Percentiles rank a stretch among this genome's conserved stretches.
phyloP scores from a whole-genome alignment of 163 green algal genomes.

The Chlorella variabilis region DNA sequence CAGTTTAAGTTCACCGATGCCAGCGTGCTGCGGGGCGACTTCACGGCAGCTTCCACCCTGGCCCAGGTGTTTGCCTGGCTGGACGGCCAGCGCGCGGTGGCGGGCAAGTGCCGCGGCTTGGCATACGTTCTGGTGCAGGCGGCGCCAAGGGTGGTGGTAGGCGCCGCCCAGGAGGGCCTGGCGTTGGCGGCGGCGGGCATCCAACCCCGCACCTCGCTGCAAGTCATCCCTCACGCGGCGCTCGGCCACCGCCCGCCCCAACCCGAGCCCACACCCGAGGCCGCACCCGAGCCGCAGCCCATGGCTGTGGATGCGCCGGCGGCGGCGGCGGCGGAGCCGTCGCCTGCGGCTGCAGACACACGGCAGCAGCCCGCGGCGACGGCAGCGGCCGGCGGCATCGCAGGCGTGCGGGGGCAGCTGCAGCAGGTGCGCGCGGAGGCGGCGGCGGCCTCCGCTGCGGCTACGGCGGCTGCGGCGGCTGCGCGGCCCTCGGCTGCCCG shows the following conservation, averaged over 20 bases:
- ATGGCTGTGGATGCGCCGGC: no score
- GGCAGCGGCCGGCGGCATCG: neutral
- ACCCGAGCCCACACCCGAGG: neutral
- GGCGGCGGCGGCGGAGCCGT: neutral
- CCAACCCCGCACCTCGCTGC: conserved; percentile 3
- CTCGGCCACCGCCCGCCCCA: conserved; percentile 4
- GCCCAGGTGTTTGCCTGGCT: conserved; percentile 13
- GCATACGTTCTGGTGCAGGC: conserved; percentile 36
- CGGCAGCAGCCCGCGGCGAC: neutral
- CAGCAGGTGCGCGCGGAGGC: neutral
- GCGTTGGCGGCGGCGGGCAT: neutral
- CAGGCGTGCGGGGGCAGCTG: neutral
- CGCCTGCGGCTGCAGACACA: no score
- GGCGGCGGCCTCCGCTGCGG: neutral
- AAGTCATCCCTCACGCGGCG: conserved; percentile 10
- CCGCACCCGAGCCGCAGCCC: no score
- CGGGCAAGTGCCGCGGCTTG: neutral
- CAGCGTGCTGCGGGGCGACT: neutral
- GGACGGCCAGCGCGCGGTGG: neutral
- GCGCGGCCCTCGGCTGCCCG: neutral
- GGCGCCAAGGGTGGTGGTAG: neutral
- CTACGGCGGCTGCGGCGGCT: neutral
- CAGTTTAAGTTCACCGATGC: conserved; percentile 21
- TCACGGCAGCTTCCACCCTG: neutral
- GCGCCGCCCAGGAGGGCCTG: neutral